A percentile compares a stretch with the other conserved stretches of the same genome.
phyloP scores from a whole-genome alignment of 441 rosid genomes.

The Biscutella laevigata region DNA sequence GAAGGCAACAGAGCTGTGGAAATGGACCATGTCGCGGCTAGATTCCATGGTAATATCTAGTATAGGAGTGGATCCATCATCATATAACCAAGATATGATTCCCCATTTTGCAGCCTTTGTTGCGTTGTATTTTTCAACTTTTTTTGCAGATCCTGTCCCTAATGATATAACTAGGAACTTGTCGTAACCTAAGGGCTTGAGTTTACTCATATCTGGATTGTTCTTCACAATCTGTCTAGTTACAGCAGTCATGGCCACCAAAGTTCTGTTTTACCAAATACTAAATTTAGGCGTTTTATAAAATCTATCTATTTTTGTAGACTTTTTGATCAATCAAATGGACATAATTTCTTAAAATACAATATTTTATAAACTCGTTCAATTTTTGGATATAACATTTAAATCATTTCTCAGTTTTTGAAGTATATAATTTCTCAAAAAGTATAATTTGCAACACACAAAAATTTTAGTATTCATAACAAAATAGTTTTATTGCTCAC shows the following conservation, averaged over 20 bases:
- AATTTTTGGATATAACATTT: no score
- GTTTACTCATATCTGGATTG: conserved; percentile 26
- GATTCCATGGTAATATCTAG: conserved; percentile 32
- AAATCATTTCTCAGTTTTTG: no score
- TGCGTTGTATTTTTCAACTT: conserved; percentile 24
- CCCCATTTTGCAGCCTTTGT: conserved; percentile 47
- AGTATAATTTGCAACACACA: no score
- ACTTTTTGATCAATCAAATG: no score
- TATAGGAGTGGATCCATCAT: conserved; percentile 31
- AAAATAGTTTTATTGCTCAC: no score
- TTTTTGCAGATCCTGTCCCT: conserved; percentile 36
- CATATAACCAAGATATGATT: conserved; percentile 31
- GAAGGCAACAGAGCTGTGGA: conserved; percentile 30
- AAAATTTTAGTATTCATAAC: no score
- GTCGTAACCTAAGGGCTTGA: conserved; percentile 31
- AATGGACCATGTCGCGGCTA: conserved; percentile 38
- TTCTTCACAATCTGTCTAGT: conserved; percentile 29
- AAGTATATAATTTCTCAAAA: no score
- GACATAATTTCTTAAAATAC: no score
- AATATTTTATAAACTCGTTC: no score
- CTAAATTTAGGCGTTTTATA: no score
- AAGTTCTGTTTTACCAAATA: no score
- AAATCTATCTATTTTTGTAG: no score
- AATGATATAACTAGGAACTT: conserved; percentile 40
- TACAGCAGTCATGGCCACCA: conserved; percentile 36